Evolutionary conservation across 371 early-diverging fungal species (phyloP), one percentile per base, ranked within the genome.

Genomic region (Gilbertella persicaria): DNA sequence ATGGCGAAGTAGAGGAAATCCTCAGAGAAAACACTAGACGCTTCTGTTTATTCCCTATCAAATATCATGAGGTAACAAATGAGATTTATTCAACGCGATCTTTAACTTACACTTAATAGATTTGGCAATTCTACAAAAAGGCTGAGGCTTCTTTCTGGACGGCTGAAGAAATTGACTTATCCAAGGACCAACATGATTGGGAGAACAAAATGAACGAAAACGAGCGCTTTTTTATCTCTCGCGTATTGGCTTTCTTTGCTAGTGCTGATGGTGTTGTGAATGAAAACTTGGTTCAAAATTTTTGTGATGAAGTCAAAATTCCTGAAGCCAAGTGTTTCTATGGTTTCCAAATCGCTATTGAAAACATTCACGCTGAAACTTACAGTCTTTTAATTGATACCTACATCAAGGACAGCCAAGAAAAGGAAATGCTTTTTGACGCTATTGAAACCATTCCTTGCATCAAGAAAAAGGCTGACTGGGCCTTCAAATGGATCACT

Each of bases 341-440:
- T 73, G 99, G 98, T 20, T 99, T 99, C 86, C 99, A 99, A 80
- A 97, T 99, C 69, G 98, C 98, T 95, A 99, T 99, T 62, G 99
- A 99, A 75, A 99, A 99, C 80, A 94, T 99, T 57, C 99, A 99
- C 80, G 86, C 94, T 25, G 99, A 99, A 78, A 99, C 98, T 84
- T 99, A 99, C 85, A 92, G 92, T 53, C 82, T 99, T 14, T 80
- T 99, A 28, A 98, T 99, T 55, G 99, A 99, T 66, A 95, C 99
- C 23, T 99, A 99, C 73, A 94, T 99, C 71, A 90, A 90, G 68
- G 99, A 99, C 66, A 71, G 85, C 43, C 67, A 66, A 29, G 91
- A 99, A 66, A 90, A 96, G 56, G 84, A 88, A 55, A 85, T 85
- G 67, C 81, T 99, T 28, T 99, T 99, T 76, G 91, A 97, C 64